Conservation (phyloP, 495 filamentous ascomycete genomes). For the Hyaloscypha hepaticicola region DNA sequence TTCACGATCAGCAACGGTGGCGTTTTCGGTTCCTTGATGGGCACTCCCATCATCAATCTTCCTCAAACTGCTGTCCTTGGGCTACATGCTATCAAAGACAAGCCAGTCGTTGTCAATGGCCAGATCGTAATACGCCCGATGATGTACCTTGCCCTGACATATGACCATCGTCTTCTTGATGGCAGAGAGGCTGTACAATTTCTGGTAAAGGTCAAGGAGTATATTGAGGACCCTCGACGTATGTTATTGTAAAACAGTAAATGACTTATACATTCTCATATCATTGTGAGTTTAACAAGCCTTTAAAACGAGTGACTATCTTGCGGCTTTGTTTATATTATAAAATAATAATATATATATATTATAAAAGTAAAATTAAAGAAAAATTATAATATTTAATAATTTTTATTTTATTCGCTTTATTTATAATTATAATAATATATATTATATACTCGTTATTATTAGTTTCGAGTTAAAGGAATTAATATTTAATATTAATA, state of each 20-base stretch:
- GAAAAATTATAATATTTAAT: too few relatives aligned
- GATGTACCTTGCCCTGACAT: constrained; percentile 98
- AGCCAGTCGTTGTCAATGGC: constrained; percentile 83
- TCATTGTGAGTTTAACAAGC: too few relatives aligned
- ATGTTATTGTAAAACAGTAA: constrained; percentile 72
- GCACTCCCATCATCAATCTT: constrained; percentile 98
- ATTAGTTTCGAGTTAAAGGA: too few relatives aligned
- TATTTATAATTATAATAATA: too few relatives aligned
- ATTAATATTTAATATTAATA: too few relatives aligned
- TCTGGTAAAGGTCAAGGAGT: constrained; percentile 97
- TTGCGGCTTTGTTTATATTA: too few relatives aligned
- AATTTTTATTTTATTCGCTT: too few relatives aligned
- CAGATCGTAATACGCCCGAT: constrained; percentile 94
- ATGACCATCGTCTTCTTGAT: constrained; percentile 93
- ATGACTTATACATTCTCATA: too few relatives aligned
- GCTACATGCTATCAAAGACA: constrained; percentile 98
- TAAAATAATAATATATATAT: too few relatives aligned
- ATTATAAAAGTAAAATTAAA: too few relatives aligned
- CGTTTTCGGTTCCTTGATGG: constrained; percentile 76
- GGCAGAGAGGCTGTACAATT: constrained; percentile 96
- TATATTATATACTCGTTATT: too few relatives aligned
- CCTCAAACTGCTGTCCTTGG: constrained; percentile 95
- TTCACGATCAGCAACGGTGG: constrained; percentile 97
- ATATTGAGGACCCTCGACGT: constrained; percentile 91
- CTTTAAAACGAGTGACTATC: too few relatives aligned